These are phyloP conservation scores for Fusarium drepaniforme DNA, from an alignment of 2,329 filamentous ascomycete species.

Conservation along the genomic window DNA sequence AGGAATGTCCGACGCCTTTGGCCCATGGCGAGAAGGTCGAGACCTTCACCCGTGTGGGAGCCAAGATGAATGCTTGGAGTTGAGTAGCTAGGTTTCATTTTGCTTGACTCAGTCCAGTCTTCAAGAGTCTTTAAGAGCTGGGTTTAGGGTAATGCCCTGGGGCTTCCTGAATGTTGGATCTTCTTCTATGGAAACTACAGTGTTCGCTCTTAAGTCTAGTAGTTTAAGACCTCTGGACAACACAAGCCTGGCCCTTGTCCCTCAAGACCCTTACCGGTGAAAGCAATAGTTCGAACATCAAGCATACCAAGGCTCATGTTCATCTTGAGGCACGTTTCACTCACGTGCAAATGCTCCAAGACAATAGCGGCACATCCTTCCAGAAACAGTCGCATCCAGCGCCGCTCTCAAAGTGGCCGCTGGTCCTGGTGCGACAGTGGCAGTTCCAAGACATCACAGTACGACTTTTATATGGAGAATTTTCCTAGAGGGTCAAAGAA, in stretches of 20 bases:
- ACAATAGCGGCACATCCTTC: neutral
- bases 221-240: neutral
- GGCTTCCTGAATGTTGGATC: neutral
- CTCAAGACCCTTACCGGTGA: too few relatives aligned
- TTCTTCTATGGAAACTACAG: neutral
- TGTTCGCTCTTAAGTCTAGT: neutral
- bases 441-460: neutral
- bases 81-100: too few relatives aligned
- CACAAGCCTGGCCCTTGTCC: neutral
- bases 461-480: neutral
- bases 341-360: neutral
- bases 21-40: neutral
- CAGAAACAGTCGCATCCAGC: neutral
- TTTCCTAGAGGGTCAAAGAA: neutral
- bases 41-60: neutral
- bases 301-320: neutral
- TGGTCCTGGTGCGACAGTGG: neutral
- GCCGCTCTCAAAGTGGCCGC: neutral
- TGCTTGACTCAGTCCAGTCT: too few relatives aligned
- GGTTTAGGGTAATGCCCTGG: neutral
- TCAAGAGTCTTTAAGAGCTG: too few relatives aligned
- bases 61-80: neutral
- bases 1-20: neutral
- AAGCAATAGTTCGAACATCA: too few relatives aligned
- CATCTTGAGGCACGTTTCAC: neutral